These are phyloP conservation scores for Ustilago tritici DNA, from an alignment of 1,284 basidiomycete genomes.

Conservation along the genomic window DNA sequence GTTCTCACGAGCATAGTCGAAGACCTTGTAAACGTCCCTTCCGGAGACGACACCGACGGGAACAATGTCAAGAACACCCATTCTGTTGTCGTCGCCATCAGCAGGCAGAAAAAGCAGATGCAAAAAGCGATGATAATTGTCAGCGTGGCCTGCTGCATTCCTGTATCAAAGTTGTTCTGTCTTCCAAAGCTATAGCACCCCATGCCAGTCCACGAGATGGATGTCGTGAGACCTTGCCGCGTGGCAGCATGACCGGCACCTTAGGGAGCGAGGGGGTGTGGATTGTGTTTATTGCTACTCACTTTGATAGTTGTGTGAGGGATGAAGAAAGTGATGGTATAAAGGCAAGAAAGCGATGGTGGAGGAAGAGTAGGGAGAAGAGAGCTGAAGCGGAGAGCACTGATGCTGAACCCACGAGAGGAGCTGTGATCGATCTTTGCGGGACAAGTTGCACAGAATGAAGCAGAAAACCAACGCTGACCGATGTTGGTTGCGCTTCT, in stretches of 20 bases:
- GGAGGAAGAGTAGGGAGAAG: constrained; percentile 5
- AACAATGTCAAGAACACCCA: constrained; percentile 66
- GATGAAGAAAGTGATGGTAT: constrained; percentile 11
- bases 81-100: constrained; percentile 25
- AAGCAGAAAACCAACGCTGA: background rate
- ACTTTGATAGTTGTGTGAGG: constrained; percentile 27
- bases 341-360: constrained; percentile 11
- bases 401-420: background rate
- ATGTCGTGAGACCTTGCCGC: background rate
- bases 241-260: background rate
- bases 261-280: too few species aligned
- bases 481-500: constrained; percentile 11
- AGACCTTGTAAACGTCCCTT: constrained; percentile 69
- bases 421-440: constrained; percentile 5
- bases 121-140: constrained; percentile 9
- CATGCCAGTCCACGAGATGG: background rate
- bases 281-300: constrained; percentile 13
- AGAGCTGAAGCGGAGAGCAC: constrained; percentile 1
- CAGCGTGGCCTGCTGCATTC: background rate
- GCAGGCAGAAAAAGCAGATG: background rate
- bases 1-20: constrained; percentile 67
- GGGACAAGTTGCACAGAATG: background rate
- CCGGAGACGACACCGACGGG: constrained; percentile 68
- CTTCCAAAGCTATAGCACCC: background rate
- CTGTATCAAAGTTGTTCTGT: background rate